Percentiles rank a stretch among this genome's conserved stretches.
These are phyloP conservation scores for Aspergillus wentii DNA, from an alignment of 495 filamentous ascomycete species.

Conservation along the genomic window DNA sequence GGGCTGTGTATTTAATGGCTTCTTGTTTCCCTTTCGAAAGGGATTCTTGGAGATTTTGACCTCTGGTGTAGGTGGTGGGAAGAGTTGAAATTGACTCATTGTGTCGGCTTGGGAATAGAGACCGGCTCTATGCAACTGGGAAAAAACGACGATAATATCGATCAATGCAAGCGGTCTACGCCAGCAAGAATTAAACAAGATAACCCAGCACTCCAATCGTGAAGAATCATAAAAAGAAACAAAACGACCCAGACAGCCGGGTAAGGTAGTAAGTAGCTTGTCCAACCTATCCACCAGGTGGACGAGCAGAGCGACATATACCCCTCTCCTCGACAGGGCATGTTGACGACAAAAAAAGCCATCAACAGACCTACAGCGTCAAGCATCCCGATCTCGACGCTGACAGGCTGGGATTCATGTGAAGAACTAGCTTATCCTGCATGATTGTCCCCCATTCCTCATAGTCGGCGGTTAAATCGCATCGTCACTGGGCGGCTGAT, in stretches of 20 bases:
- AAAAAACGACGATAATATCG: no score
- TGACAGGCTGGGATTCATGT: slow-evolving; percentile 16
- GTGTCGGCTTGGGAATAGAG: slow-evolving; percentile 5
- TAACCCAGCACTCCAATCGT: no score
- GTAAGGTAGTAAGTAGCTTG: no score
- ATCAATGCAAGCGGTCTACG: no score
- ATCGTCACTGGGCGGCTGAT: slow-evolving; percentile 9
- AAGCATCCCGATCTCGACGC: slow-evolving; percentile 21
- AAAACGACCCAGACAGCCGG: no score
- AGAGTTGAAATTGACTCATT: slow-evolving; percentile 49
- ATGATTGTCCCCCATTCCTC: slow-evolving; percentile 9
- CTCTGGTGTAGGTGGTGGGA: slow-evolving; percentile 45
- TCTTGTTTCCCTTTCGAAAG: slow-evolving; percentile 26
- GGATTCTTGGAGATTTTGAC: slow-evolving; percentile 34
- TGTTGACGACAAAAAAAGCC: slow-evolving; percentile 1
- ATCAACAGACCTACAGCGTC: slow-evolving; percentile 7
- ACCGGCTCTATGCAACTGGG: no score
- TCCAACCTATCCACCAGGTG: no score
- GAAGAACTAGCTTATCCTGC: slow-evolving; percentile 14
- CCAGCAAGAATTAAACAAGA: no score
- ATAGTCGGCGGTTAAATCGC: slow-evolving; percentile 19
- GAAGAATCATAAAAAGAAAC: no score
- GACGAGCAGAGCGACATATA: slow-evolving; percentile 4
- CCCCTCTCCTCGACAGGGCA: slow-evolving; percentile 3
- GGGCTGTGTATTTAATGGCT: slow-evolving; percentile 21